These are phyloP conservation scores for Globisporangium cystogenes DNA, from an alignment of 352 stramenopile genomes.

Conservation along the genomic window DNA sequence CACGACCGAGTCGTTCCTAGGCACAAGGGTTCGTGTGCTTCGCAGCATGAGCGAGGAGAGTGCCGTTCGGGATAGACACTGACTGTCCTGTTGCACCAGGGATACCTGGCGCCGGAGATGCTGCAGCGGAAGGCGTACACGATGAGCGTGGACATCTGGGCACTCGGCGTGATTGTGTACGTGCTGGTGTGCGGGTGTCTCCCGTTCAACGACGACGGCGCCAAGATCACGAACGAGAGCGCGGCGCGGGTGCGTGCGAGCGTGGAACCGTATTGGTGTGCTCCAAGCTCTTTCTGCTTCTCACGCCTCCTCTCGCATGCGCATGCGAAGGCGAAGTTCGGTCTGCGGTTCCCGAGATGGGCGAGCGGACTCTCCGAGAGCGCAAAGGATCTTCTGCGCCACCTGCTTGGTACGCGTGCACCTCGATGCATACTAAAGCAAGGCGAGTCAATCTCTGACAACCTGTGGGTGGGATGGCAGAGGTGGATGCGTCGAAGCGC, in stretches of 20 bases:
- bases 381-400: constrained; percentile 80
- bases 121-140: constrained; percentile 96
- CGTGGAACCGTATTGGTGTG: constrained; percentile 15
- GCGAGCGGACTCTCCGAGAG: constrained; percentile 81
- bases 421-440: neutral
- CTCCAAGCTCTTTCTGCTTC: too few relatives aligned
- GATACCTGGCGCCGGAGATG: constrained; percentile 98
- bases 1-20: constrained; percentile 80
- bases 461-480: constrained; percentile 14
- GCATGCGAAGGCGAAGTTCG: constrained; percentile 83
- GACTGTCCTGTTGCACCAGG: constrained; percentile 26
- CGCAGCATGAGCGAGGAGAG: neutral
- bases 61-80: neutral
- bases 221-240: constrained; percentile 75
- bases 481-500: constrained; percentile 72
- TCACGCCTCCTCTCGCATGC: neutral
- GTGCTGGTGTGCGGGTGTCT: constrained; percentile 96
- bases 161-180: constrained; percentile 98
- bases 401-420: constrained; percentile 49
- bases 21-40: constrained; percentile 41
- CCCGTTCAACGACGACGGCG: constrained; percentile 97
- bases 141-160: constrained; percentile 97
- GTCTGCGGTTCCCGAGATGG: constrained; percentile 93
- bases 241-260: constrained; percentile 40
- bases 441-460: neutral